Base-by-base conservation (phyloP, 2,329 filamentous ascomycete species). In the Plenodomus tracheiphilus region DNA sequence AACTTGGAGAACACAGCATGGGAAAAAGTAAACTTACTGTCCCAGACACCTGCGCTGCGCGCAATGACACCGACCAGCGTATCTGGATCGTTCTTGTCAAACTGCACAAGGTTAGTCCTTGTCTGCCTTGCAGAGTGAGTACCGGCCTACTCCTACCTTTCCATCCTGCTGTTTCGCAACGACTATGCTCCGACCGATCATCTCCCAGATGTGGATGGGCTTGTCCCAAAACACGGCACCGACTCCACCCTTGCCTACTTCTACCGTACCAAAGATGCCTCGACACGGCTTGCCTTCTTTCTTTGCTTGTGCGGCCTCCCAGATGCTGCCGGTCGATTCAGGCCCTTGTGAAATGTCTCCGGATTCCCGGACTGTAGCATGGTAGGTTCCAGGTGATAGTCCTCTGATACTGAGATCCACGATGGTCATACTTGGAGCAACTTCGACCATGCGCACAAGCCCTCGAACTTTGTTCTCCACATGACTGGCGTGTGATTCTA, bases 11-110 rank as follows among this genome's bases (percentile, higher is more conserved):
- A 40, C 41, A 39, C 34, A 41, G 47, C 41, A 39, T 28, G 39
- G 47, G 32, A 42, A 38, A 37, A 30, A 43, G 18, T n/a, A 46
- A 49, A 65, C 62, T 54, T 56, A 65, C 62, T 70, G 72, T 97
- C 93, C 94, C 94, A 99, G 53, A 96, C 88, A n/a, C 94, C 94
- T 15, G 94, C 93, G 73, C 92, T 97, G 68, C 94, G 81, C 46
- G 94, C 94, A 75, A 99, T 90, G 43, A 99, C 92, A 8, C 94
- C 94, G 2, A 96, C 89, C 42, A 97, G 78, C 17, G 91, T 96
- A 70, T 95, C 85, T 46, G 85, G 81, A 68, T 96, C 89, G 60
- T 96, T 92, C 54, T 62, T 64, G 39, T 65, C 59, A 47, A 65
- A 62, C 62, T 65, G 35, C 20, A 19, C 21, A 22, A 41, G n/a